Conservation (phyloP, 1,284 basidiomycete genomes). For the Porogramme epimiltina region DNA sequence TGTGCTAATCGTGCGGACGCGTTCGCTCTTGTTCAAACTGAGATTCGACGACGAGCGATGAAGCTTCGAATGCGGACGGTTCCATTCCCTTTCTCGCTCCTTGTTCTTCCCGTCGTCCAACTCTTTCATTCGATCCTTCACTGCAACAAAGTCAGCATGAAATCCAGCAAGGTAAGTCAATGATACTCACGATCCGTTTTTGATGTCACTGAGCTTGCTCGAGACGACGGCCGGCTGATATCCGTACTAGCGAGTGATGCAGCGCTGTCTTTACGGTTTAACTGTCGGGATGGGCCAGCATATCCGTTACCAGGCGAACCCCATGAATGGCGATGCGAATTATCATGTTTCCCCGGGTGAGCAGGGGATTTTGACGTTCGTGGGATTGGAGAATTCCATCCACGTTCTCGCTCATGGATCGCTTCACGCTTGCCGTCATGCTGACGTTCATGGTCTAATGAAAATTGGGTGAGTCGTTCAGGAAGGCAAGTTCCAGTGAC, state of each 20-base stretch:
- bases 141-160: constrained; percentile 29
- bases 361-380: constrained; percentile 22
- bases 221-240: constrained; percentile 34
- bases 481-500: background rate
- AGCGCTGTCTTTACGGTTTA: constrained; percentile 36
- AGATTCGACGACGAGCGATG: constrained; percentile 31
- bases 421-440: constrained; percentile 16
- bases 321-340: constrained; percentile 16
- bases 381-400: constrained; percentile 25
- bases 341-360: constrained; percentile 11
- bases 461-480: background rate
- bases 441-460: constrained; percentile 19
- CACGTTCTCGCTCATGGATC: constrained; percentile 25
- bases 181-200: constrained; percentile 48
- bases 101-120: constrained; percentile 42
- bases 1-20: constrained; percentile 27
- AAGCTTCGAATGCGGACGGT: constrained; percentile 42
- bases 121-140: constrained; percentile 45
- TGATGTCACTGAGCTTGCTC: constrained; percentile 46
- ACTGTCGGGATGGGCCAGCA: constrained; percentile 21
- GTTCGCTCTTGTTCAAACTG: constrained; percentile 26
- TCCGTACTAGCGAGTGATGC: constrained; percentile 35
- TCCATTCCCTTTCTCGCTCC: constrained; percentile 58
- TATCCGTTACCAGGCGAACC: constrained; percentile 15
- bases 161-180: background rate